Evolutionary conservation across 2,329 filamentous ascomycete species (phyloP), one percentile per base, ranked within the genome.

Genomic region (Paracorniculantispora psalliotae): DNA sequence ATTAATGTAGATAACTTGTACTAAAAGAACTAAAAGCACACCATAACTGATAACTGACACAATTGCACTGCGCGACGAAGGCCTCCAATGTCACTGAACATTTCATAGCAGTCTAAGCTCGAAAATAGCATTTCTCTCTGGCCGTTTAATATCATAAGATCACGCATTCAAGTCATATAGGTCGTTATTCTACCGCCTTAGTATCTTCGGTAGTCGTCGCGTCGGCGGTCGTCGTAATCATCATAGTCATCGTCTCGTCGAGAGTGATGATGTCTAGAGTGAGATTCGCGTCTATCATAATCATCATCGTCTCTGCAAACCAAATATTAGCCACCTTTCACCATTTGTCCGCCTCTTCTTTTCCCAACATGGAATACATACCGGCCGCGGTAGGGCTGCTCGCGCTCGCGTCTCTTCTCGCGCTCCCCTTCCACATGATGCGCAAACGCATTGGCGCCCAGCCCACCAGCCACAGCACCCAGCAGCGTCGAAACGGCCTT

Each of bases 401-500:
- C 69, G 19, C 67, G 68, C n/a, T 65, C 63, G 33, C 67, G 67
- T 48, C 70, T 71, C 33, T 69, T 68, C 15, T 71, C 69, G 13
- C 70, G 68, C 7, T 71, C 69, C 53, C 68, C 67, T 64, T 79
- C 77, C 12, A 80, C 67, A 48, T 71, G 71, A 62, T 74, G 77
- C 62, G 78, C 75, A 37, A 81, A 66, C 15, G 77, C 79, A 56
- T 81, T 84, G 13, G 81, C 81, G 4, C 80, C 80, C 10, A 84
- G 72, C 3, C 81, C 81, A 2, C 80, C 81, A 0, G 81, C 80
- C 3, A 81, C 78, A 1, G 80, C 81, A 2, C 81, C 81, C 3
- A 83, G 73, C 10, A 83, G 69, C 10, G 81, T 82, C 3, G 79
- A 77, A 17, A 82, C 67, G n/a, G 69, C 66, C 30, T 68, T 68